Evolutionary conservation across 495 filamentous ascomycete species (phyloP), one percentile per base, ranked within the genome.

Genomic region (Aspergillus biplanus): DNA sequence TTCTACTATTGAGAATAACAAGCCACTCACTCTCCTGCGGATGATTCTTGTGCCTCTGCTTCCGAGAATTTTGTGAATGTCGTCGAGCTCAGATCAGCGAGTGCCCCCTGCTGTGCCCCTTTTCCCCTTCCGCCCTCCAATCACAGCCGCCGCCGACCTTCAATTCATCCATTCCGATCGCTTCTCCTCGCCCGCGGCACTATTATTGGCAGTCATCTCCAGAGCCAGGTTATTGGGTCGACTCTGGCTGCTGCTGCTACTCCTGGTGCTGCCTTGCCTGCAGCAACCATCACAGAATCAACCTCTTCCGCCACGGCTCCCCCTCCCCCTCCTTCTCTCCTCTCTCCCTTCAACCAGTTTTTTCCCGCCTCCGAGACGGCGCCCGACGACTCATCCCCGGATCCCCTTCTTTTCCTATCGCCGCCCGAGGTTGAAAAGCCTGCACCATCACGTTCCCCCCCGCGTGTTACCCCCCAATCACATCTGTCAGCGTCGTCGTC

Each of bases 401-500:
- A 61, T 56, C 54, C 67, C 58, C 67, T 59, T 46, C 67, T 59
- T 46, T 9, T 65, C 44, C 18, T 71, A 71, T 64, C 70, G 66
- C 67, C 76, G 75, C 65, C 71, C 73, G 68, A 72, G 69, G 66
- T 63, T 66, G 67, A 75, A 75, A 53, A 62, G 66, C 68, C 66
- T 46, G 52, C 50, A 65, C 52, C 66, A 66, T 65, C 58, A 65
- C 59, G 69, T 65, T 60, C 68, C 55, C 56, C 69, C 62, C 64
- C 67, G 54, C 61, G 44, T 16, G 31, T 31, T 69, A 71, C 70
- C 46, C 61, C 65, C 64, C 66, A 69, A 70, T 61, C 61, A 44
- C 64, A 68, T 59, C 65, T 60, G 47, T 34, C 63, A 35, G 54
- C 59, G 37, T 32, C 61, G n/a, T 33, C 52, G n/a, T 44, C 63